These are phyloP conservation scores for Fusarium sororula DNA, from an alignment of 2,329 filamentous ascomycete species.

Conservation along the genomic window DNA sequence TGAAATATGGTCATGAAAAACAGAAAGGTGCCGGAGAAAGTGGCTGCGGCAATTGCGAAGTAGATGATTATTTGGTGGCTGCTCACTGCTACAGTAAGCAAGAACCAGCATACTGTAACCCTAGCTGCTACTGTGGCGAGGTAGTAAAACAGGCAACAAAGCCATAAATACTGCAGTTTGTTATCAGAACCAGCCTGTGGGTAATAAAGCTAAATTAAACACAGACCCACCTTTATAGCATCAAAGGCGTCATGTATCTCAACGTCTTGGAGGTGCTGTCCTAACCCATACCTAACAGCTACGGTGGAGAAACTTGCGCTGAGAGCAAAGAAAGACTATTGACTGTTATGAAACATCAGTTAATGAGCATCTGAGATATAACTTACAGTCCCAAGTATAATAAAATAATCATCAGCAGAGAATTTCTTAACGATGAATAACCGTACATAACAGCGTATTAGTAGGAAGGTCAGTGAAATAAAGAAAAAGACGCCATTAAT, in stretches of 20 bases:
- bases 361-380: accelerated
- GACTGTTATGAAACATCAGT: accelerated
- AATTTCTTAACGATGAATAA: accelerated
- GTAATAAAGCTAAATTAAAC: accelerated
- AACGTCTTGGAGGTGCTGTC: not conserved
- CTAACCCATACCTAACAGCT: not conserved
- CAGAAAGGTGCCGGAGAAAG: not conserved
- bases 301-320: not conserved
- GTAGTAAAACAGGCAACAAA: not conserved
- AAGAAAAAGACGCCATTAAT: not conserved
- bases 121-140: not conserved
- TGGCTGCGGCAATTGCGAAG: not conserved
- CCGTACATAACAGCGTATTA: not conserved
- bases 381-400: not conserved
- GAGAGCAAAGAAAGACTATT: not conserved
- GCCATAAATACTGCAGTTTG: not conserved
- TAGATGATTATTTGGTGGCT: not conserved
- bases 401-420: not conserved
- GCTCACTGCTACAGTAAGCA: not conserved
- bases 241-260: accelerated
- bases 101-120: not conserved
- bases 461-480: not conserved
- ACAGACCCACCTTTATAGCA: not conserved
- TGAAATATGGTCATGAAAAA: not conserved
- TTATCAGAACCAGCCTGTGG: not conserved